Evolutionary conservation across 1,284 basidiomycete genomes (phyloP).

Genomic region (Lignosus rhinocerotis): DNA sequence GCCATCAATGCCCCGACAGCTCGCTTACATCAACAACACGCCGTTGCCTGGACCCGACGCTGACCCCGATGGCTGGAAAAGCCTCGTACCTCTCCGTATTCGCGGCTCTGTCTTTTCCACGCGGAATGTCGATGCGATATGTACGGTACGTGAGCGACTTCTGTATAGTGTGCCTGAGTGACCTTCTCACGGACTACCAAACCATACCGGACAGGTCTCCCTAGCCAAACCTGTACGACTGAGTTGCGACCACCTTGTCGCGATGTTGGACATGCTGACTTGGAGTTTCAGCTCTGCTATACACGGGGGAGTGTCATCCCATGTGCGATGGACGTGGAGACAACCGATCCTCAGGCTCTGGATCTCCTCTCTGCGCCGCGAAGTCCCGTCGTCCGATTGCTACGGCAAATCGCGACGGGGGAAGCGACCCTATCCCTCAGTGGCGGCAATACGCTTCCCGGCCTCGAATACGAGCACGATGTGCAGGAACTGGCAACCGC

Average conservation of each 20-base stretch:
- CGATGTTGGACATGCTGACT: constrained; percentile 9
- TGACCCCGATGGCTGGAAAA: constrained; percentile 52
- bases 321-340: constrained; percentile 23
- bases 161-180: not conserved
- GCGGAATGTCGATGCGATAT: constrained; percentile 30
- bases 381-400: constrained; percentile 24
- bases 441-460: constrained; percentile 8
- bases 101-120: constrained; percentile 47
- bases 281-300: constrained; percentile 24
- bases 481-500: constrained; percentile 19
- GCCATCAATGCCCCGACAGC: constrained; percentile 46
- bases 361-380: constrained; percentile 26
- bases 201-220: constrained; percentile 19
- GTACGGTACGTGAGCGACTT: constrained; percentile 18
- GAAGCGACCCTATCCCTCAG: constrained; percentile 1
- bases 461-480: constrained; percentile 19
- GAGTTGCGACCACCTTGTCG: not conserved
- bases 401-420: constrained; percentile 24
- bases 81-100: constrained; percentile 39
- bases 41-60: constrained; percentile 45
- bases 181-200: not conserved
- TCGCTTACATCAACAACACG: constrained; percentile 47
- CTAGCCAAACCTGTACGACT: constrained; percentile 28
- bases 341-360: constrained; percentile 29
- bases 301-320: constrained; percentile 30